These are phyloP conservation scores for Quercus rubra DNA, from an alignment of 306 rosid genomes.

Conservation along the genomic window DNA sequence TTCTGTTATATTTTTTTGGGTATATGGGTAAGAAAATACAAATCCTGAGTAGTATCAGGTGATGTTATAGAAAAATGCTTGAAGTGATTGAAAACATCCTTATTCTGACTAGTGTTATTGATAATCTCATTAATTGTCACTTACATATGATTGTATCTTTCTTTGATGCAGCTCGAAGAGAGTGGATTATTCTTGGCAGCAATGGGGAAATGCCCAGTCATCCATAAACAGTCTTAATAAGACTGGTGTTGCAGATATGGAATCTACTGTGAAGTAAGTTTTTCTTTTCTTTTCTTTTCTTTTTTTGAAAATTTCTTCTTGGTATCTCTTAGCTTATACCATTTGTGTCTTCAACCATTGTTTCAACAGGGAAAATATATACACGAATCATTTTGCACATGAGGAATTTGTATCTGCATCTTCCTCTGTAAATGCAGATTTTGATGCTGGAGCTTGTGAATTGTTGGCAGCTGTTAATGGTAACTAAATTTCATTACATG, in stretches of 20 bases:
- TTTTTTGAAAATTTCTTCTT: neutral
- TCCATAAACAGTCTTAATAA: slow-evolving; percentile 43
- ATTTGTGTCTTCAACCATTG: neutral
- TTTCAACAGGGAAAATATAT: slow-evolving; percentile 51
- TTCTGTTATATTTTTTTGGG: neutral
- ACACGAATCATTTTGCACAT: slow-evolving; percentile 38
- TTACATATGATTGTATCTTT: neutral
- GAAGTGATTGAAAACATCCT: neutral
- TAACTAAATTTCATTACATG: slow-evolving; percentile 26
- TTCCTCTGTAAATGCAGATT: slow-evolving; percentile 41
- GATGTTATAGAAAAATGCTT: neutral
- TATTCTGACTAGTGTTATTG: neutral
- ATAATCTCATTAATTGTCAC: neutral
- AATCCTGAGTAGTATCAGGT: neutral
- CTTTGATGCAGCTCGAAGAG: slow-evolving; percentile 61
- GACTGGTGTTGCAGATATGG: slow-evolving; percentile 43
- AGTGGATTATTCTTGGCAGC: slow-evolving; percentile 46
- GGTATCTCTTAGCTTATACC: neutral
- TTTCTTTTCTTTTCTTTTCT: neutral
- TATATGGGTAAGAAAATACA: neutral
- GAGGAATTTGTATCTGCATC: slow-evolving; percentile 52
- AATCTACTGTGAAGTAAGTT: slow-evolving; percentile 65
- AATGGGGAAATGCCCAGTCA: slow-evolving; percentile 60
- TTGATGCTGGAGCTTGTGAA: slow-evolving; percentile 39
- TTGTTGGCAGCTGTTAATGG: slow-evolving; percentile 59